Evolutionary conservation across 805 yeast species (phyloP), one percentile per base, ranked within the genome.

Genomic region (Spencermartinsiella europaea): DNA sequence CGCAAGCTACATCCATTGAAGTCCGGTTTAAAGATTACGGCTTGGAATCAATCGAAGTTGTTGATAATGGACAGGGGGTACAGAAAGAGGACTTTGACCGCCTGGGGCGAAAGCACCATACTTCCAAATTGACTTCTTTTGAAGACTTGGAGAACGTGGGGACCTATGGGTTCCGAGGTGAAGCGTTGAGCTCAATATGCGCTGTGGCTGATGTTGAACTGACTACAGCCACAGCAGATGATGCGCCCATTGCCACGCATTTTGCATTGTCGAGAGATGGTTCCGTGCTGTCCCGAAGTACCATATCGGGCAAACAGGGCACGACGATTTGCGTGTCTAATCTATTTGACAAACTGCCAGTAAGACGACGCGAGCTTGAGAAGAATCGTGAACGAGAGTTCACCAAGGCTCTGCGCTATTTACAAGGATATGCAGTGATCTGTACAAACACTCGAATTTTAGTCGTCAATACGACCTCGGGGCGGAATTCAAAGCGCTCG

Each of bases 21-120:
- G 68, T 91, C 14, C 68, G 69, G 1, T 79, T 91, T 56, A 72
- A 71, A 55, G 79, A 87, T 53, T 76, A 84, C 62, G 97, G 97
- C 0, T 54, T 82, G 7, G 89, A 82, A 31, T 71, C 79, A 0
- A 66, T 93, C 16, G 88, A 85, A 57, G 80, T 86, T 0, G 50
- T 51, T 1, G 97, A 90, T 62, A 70, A 90, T 61, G 97, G 97
- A 0, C 21, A 17, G 2, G 97, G 97, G 0, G 77, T 90, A 2
- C 47, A 52, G 3, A 69, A 72, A 0, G 68, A 56, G 0, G 81
- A 81, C 39, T 56, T 85, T 41, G 64, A 55, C 0, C 34, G 53
- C 1, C 57, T 84, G 1, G 88, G 84, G 0, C 41, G 51, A 12
- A 63, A 72, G 16, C 68, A 76, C 56, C 66, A 65, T 46, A 83